Evolutionary conservation across 1,284 basidiomycete genomes (phyloP), one percentile per base, ranked within the genome.

Genomic region (Austropuccinia psidii): DNA sequence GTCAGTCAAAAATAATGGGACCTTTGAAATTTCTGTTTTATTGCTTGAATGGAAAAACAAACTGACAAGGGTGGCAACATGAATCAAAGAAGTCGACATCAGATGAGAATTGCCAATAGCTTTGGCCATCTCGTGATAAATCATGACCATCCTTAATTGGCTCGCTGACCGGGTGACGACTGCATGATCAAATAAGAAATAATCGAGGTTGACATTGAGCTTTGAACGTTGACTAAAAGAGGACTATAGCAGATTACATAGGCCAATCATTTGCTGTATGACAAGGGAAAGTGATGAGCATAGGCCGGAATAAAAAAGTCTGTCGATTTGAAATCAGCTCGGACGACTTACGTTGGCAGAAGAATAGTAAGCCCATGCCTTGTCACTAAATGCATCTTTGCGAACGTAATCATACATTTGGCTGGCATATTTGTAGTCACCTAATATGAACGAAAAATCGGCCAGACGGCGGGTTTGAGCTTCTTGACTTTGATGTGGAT

Each of bases 381-480:
- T 78, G 57, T 81, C 80, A 29, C 54, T 74, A 6, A 76, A 75
- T 55, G 76, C 79, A 62, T 82, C 82, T 62, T 80, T 81, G 64
- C 91, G 84, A 21, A 91, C 80, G 1, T 88, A 83, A 77, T 98
- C 95, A 89, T 94, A 98, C 27, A 95, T 87, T 17, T 83, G 82
- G 0, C 86, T 84, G 0, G 95, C 95, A 47, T 95, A 85, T 77
- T 90, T 91, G 80, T 89, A 88, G 82, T 98, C 95, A 0, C 91
- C 88, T 0, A 97, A 83, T 77, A 95, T 88, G 60, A 96, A 96
- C 1, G 93, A 89, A 81, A 98, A 94, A 80, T 99, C 96, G 9
- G 93, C 95, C 1, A 98, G 83, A n/a, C 95, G 81, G 7, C 85
- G 79, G 0, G 83, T 82, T 31, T 84, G 80, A 0, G 83, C 81